These are phyloP conservation scores for Purpureocillium lavendulum DNA, from an alignment of 2,329 filamentous ascomycete species.

Conservation along the genomic window DNA sequence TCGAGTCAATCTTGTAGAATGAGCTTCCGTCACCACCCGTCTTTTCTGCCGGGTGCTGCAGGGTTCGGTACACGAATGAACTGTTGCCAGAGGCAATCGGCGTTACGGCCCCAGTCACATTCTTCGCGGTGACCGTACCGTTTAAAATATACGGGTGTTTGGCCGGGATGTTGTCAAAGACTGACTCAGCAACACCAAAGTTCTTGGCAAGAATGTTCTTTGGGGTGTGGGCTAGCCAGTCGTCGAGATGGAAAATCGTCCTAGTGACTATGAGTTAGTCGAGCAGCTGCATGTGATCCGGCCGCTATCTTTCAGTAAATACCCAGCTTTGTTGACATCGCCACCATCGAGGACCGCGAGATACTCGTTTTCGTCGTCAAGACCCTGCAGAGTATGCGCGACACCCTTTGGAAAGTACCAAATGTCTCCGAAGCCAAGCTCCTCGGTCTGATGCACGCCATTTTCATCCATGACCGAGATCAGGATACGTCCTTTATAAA, in stretches of 20 bases:
- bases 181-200: conserved; percentile 52
- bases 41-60: conserved; percentile 44
- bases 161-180: conserved; percentile 50
- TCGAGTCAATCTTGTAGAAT: conserved; percentile 56
- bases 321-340: conserved; percentile 56
- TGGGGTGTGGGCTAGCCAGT: conserved; percentile 62
- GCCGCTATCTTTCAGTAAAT: too few species aligned
- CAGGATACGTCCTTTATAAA: conserved; percentile 48
- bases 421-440: conserved; percentile 52
- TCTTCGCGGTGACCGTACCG: conserved; percentile 39
- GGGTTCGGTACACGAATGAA: conserved; percentile 54
- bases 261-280: conserved; percentile 17
- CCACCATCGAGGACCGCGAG: conserved; percentile 59
- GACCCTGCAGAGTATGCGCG: conserved; percentile 55
- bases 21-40: conserved; percentile 54
- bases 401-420: conserved; percentile 63
- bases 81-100: conserved; percentile 44
- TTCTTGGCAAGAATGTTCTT: conserved; percentile 57
- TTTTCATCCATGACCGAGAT: conserved; percentile 55
- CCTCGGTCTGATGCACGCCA: conserved; percentile 45
- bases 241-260: conserved; percentile 64
- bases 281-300: too few species aligned
- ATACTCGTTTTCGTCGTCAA: conserved; percentile 60
- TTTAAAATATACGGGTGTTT: conserved; percentile 56
- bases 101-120: conserved; percentile 24